A percentile compares a stretch with the other conserved stretches of the same genome.
phyloP scores from a whole-genome alignment of 129 eudicot genomes.

The Scalesia atractyloides region DNA sequence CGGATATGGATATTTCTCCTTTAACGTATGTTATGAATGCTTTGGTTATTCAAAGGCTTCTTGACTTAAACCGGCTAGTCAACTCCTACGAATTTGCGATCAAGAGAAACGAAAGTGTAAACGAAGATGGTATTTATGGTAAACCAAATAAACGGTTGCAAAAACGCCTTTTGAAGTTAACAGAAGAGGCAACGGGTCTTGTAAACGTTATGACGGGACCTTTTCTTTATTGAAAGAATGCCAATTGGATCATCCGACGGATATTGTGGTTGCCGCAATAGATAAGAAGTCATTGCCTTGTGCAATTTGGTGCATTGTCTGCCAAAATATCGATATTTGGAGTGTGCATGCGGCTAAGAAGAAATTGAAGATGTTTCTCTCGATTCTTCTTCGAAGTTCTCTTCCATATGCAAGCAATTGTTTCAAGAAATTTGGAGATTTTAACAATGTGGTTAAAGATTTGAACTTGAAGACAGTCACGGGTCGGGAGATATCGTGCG shows the following conservation, averaged over 20 bases:
- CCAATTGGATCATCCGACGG: constrained; percentile 35
- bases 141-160: constrained; percentile 47
- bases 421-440: constrained; percentile 15
- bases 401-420: constrained; percentile 34
- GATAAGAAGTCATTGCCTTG: constrained; percentile 56
- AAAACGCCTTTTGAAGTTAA: constrained; percentile 39
- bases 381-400: constrained; percentile 47
- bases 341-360: constrained; percentile 68
- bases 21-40: constrained; percentile 57
- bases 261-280: constrained; percentile 57
- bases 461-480: constrained; percentile 42
- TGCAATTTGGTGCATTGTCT: constrained; percentile 70
- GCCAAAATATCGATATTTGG: constrained; percentile 82
- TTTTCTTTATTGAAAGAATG: constrained; percentile 41
- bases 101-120: constrained; percentile 48
- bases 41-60: constrained; percentile 81
- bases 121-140: neutral
- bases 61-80: constrained; percentile 68
- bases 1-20: constrained; percentile 38
- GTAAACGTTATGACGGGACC: constrained; percentile 47
- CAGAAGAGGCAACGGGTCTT: constrained; percentile 68
- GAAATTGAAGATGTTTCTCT: constrained; percentile 66
- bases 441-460: neutral
- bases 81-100: constrained; percentile 53
- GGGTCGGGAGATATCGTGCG: constrained; percentile 51